Percentiles rank a stretch among this genome's conserved stretches.
Conservation (phyloP, 139 green algal genomes). For the Coelastrella sp. region DNA sequence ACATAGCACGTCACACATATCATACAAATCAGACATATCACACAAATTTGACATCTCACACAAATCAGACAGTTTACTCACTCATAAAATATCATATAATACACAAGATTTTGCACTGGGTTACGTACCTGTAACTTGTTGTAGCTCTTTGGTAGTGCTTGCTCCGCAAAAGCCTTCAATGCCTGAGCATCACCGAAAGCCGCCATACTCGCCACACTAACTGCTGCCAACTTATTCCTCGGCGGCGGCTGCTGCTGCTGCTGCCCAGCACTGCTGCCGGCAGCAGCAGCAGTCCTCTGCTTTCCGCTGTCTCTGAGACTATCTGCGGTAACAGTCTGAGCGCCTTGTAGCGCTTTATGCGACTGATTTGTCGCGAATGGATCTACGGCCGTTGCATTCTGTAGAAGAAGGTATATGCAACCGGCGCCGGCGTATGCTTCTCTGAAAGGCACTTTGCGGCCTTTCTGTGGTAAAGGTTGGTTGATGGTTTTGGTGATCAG, state of each 20-base stretch:
- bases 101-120: neutral
- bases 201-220: neutral
- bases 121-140: conserved; percentile 58
- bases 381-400: conserved; percentile 14
- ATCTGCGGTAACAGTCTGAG: neutral
- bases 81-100: no score
- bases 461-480: neutral
- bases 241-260: neutral
- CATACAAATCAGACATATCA: neutral
- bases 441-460: conserved; percentile 10
- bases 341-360: neutral
- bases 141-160: conserved; percentile 47
- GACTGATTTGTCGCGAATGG: conserved; percentile 27
- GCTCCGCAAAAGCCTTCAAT: conserved; percentile 50
- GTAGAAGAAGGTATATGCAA: conserved; percentile 65
- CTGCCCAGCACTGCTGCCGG: neutral
- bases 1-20: no score
- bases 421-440: conserved; percentile 53
- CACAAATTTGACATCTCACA: neutral
- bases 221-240: conserved; percentile 22
- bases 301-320: conserved; percentile 24
- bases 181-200: neutral
- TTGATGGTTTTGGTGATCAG: conserved; percentile 6
- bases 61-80: no score
- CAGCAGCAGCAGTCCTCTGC: neutral